These are phyloP conservation scores for Cutaneotrichosporon cavernicola DNA, from an alignment of 1,284 basidiomycete genomes.

Conservation along the genomic window DNA sequence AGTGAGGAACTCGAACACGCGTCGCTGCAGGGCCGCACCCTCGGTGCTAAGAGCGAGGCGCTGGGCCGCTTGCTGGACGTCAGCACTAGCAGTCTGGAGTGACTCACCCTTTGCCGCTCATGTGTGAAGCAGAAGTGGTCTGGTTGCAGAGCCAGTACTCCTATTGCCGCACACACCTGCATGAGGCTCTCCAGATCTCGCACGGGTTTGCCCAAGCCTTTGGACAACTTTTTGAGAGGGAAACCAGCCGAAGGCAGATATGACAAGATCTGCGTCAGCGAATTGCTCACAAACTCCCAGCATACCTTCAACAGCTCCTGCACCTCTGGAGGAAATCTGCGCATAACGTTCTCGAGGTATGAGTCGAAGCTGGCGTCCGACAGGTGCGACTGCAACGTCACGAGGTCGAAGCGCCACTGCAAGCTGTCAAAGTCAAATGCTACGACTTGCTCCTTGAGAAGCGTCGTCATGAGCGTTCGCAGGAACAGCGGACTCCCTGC, in stretches of 20 bases:
- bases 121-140: conserved; percentile 38
- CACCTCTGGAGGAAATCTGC: conserved; percentile 25
- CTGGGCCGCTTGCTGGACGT: conserved; percentile 36
- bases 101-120: conserved; percentile 39
- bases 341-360: conserved; percentile 33
- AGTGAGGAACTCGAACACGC: conserved; percentile 31
- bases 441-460: conserved; percentile 37
- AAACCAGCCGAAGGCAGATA: conserved; percentile 39
- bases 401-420: conserved; percentile 36
- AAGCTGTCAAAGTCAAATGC: conserved; percentile 35
- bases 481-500: conserved; percentile 37
- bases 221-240: conserved; percentile 25
- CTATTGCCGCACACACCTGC: conserved; percentile 21
- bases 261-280: conserved; percentile 28
- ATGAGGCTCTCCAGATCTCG: conserved; percentile 22
- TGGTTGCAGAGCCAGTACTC: conserved; percentile 16
- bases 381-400: conserved; percentile 32
- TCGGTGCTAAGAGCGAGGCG: conserved; percentile 27
- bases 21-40: conserved; percentile 23
- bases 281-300: not conserved
- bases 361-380: conserved; percentile 37
- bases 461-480: conserved; percentile 30
- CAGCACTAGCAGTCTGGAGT: too few relatives aligned
- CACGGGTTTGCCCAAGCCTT: conserved; percentile 23
- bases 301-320: conserved; percentile 33